phyloP scores from a whole-genome alignment of 352 stramenopile genomes.

The Globisporangium rhizosaccharum region DNA sequence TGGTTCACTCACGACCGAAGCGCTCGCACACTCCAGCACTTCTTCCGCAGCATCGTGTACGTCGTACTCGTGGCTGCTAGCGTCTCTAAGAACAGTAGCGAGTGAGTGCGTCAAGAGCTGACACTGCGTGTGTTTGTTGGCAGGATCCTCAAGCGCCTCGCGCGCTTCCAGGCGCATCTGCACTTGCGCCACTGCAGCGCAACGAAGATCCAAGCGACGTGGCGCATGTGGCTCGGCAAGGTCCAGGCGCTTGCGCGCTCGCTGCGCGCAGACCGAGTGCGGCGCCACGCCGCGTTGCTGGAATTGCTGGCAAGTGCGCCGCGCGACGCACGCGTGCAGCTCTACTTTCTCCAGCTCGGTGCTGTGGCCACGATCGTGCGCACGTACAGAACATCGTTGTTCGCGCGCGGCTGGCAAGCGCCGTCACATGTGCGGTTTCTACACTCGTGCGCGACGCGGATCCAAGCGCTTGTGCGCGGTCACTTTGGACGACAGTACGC shows the following conservation, averaged over 20 bases:
- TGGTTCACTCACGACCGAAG: conserved; percentile 32
- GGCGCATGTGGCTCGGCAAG: conserved; percentile 74
- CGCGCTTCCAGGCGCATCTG: conserved; percentile 31
- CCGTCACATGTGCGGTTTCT: conserved; percentile 42
- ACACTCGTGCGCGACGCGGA: conserved; percentile 34
- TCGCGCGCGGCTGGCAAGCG: conserved; percentile 47
- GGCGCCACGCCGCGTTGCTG: conserved; percentile 30
- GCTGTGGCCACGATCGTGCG: conserved; percentile 39
- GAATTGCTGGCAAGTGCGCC: conserved; percentile 14
- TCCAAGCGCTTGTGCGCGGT: conserved; percentile 59
- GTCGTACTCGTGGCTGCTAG: conserved; percentile 9
- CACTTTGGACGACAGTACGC: conserved; percentile 35
- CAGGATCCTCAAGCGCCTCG: conserved; percentile 45
- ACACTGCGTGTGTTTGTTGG: not conserved
- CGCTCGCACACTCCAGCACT: conserved; percentile 57
- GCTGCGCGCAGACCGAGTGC: conserved; percentile 30
- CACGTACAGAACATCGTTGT: conserved; percentile 43
- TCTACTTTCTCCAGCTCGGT: conserved; percentile 50
- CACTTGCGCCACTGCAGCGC: conserved; percentile 30
- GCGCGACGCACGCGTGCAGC: conserved; percentile 10
- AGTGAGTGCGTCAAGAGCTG: not conserved
- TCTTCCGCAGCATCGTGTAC: conserved; percentile 74
- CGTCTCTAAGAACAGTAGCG: not conserved
- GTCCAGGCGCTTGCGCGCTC: conserved; percentile 31
- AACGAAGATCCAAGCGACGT: conserved; percentile 61